Base-by-base conservation (phyloP, 371 early-diverging fungal species). In the Circinella minor region DNA sequence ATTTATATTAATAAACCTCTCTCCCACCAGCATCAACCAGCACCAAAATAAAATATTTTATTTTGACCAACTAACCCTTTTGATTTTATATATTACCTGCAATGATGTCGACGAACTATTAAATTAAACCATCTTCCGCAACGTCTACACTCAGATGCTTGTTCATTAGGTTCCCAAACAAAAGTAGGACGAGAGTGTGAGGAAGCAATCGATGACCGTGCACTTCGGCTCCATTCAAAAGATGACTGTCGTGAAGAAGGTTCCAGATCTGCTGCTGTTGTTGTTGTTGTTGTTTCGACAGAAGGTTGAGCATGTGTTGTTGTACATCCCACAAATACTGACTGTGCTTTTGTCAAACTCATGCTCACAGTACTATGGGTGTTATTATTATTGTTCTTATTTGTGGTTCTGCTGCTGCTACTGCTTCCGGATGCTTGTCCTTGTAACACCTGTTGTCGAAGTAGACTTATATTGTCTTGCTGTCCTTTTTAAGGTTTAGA, bases 31-130 rank as follows among this genome's bases (percentile, higher is more conserved):
- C 54, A 6, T 1, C 9, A 15, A 54, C 54, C 20, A 6, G 27
- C 54, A 8, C 54, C 54, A 43, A 43, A 11, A 54, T 18, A 5
- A 27, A 34, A 27, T 5, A 57, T 27, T 27, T 27, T 27, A 27
- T 27, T 27, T 27, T 2, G 27, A 27, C 27, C 27, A 27, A 27
- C 27, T 27, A 27, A 27, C 27, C 27, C 27, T 27, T 27, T 27
- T 27, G 2, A 27, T 27, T 27, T 2, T 27, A 7, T 57, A 9
- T 18, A 27, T 34, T 59, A 70, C 70, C 70, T 88, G 74, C 95
- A 94, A 74, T 94, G 95, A 71, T 94, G 95, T 61, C 94, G 87
- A 64, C 95, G 82, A 8, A 93, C 67, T 37, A 83, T 71, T 34
- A 88, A 75, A 1, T 83, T 88, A 71, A 95, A 94, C 68, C 85